Base-by-base conservation (phyloP, 495 filamentous ascomycete genomes). In the Aspergillus sclerotioniger region DNA sequence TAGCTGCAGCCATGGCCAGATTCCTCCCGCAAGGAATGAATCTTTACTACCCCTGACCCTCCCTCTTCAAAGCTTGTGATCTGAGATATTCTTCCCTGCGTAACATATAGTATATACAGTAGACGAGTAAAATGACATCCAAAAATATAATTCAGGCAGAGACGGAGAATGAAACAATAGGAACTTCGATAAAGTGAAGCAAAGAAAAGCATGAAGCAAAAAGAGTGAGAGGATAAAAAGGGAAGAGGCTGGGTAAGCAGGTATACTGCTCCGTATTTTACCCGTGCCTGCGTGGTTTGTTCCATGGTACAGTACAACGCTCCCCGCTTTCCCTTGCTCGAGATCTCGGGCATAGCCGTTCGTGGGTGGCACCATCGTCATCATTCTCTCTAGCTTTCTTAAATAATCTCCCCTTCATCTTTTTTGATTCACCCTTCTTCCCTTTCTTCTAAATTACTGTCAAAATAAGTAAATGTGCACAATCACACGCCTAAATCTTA, bases 281-380 rank as follows among this genome's bases (percentile, higher is more conserved):
- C 41, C 51, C 48, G 58, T 63, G 43, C 61, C 58, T 59, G 61
- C 52, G 55, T 31, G 46, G 43, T 49, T 49, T 62, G 61, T 63
- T 57, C 58, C 61, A 63, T 59, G 61, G 64, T 60, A 58, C 59
- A 39, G 48, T 64, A 50, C 56, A 54, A 64, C 54, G 54, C 62
- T 63, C 61, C 60, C 62, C 65, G 60, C 62, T 59, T 63, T 62
- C 59, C 58, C 66, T 62, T 60, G 57, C 61, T 68, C 50, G 50
- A 62, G 66, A 66, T 68, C 66, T 68, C 66, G 63, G 63, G 63
- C 66, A 53, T 49, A 64, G 59, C 66, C 66, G 63, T 62, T 41
- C 48, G 50, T 59, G 57, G 61, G 54, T 63, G 61, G 61, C 61
- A 60, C 61, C 54, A 59, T 60, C 51, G 58, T 60, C 54, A 55